A percentile compares a stretch with the other conserved stretches of the same genome.
phyloP scores from a whole-genome alignment of 345 rosid genomes.

The Dipteronia dyeriana region DNA sequence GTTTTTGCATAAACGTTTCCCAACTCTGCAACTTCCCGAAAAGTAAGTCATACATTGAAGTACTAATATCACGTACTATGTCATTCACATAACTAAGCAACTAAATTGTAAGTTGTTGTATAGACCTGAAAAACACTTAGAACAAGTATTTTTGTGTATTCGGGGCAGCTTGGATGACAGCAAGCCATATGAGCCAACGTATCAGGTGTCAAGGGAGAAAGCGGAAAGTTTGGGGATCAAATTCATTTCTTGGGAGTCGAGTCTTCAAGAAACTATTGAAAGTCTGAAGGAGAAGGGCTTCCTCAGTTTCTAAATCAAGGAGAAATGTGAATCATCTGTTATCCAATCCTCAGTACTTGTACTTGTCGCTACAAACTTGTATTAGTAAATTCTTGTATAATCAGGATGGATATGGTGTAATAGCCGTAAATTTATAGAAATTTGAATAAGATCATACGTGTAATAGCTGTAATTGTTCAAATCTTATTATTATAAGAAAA shows the following conservation, averaged over 20 bases:
- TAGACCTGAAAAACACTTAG: background rate
- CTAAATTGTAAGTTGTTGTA: too few species aligned
- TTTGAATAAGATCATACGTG: too few species aligned
- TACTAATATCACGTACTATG: background rate
- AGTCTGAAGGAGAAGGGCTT: conserved; percentile 57
- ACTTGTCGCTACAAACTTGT: too few species aligned
- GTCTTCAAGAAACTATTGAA: conserved; percentile 58
- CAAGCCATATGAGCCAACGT: conserved; percentile 26
- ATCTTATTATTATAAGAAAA: too few species aligned
- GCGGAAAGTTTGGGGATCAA: conserved; percentile 48
- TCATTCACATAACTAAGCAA: too few species aligned
- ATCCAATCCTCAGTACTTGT: too few species aligned
- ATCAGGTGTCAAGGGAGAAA: conserved; percentile 51
- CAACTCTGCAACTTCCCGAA: conserved; percentile 14
- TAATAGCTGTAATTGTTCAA: too few species aligned
- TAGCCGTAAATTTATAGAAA: too few species aligned
- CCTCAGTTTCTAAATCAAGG: conserved; percentile 18
- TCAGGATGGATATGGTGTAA: too few species aligned
- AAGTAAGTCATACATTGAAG: conserved; percentile 23
- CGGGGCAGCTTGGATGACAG: conserved; percentile 42
- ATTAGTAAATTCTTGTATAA: too few species aligned
- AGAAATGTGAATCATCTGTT: too few species aligned
- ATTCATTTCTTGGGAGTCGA: conserved; percentile 55
- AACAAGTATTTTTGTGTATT: background rate
- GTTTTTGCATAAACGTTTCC: conserved; percentile 14